Percentiles rank a stretch among this genome's conserved stretches.
Evolutionary conservation across 2,329 filamentous ascomycete genomes (phyloP).

Genomic region (Botrytis porri): DNA sequence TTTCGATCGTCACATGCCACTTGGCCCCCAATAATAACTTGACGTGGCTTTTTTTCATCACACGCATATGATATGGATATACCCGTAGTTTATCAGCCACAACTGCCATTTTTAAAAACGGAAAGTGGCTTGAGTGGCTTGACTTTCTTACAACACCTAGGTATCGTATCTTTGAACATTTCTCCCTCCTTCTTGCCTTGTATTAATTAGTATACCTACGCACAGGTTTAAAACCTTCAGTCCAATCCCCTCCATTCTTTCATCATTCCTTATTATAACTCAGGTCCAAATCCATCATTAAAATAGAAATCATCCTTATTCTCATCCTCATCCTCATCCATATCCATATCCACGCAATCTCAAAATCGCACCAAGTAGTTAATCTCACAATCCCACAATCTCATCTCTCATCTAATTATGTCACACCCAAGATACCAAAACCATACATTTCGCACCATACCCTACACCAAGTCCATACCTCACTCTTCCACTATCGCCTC

Average conservation of each 20-base stretch:
- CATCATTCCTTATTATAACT: background rate
- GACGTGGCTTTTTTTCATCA: slow-evolving; percentile 8
- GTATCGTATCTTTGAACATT: slow-evolving; percentile 9
- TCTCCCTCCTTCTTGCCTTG: background rate
- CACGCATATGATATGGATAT: slow-evolving; percentile 7
- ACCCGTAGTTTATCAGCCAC: slow-evolving; percentile 4
- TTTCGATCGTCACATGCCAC: slow-evolving; percentile 9
- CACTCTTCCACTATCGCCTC: background rate
- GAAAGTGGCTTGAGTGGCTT: background rate
- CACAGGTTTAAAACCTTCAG: background rate
- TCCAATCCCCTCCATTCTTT: background rate
- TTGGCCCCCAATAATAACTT: slow-evolving; percentile 10
- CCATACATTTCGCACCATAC: background rate
- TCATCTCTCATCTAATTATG: background rate
- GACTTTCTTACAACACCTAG: background rate
- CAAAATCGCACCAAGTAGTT: background rate
- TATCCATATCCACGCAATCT: background rate
- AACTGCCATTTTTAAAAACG: background rate
- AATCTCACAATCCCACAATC: background rate
- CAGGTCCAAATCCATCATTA: background rate
- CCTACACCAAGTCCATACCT: background rate
- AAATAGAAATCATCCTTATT: too few species aligned
- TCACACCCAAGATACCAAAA: background rate
- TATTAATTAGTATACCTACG: background rate
- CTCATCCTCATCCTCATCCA: background rate